Evolutionary conservation across 257 asterid species (phyloP), one percentile per base, ranked within the genome.

Genomic region (Fraxinus cuspidata): DNA sequence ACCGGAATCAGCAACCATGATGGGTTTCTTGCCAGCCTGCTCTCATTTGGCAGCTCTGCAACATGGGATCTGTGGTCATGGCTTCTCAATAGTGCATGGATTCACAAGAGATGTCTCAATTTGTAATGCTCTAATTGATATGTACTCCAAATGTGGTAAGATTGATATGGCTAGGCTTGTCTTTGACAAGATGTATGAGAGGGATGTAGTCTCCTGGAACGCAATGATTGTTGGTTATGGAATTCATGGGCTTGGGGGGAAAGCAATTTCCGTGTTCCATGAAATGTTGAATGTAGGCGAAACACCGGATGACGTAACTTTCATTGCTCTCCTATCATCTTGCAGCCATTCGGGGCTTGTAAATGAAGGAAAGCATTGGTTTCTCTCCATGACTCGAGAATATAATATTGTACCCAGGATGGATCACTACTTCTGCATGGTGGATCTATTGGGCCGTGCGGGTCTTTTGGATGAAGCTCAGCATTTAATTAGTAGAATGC

Each of bases 311-410:
- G 94, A 83, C 18, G 81, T 92, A 23, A 92, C 97, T 70, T 92
- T 92, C 75, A 81, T 91, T 5, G 92, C 91, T n/a, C 89, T 94
- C 81, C 84, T 94, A 28, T 88, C 92, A 18, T 92, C 98, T 79
- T 94, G 97, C 86, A 92, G 97, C 84, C 98, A 94, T 79, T 92
- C 97, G 10, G 97, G 97, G 13, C 95, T 94, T 60, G 92, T 94
- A 25, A 63, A 70, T 4, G 96, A 92, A 82, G 98, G 96, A 77
- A 92, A 85, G 77, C 78, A 65, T 78, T 81, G 85, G 77, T 92
- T 92, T 83, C 73, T 3, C 18, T 66, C 78, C 80, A 91, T 94
- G 96, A 84, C 81, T 25, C 71, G 72, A 79, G 94, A 92, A 40
- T 92, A 88, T 71, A 64, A 76, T 34, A 83, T 92, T 42, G 73